Evolutionary conservation across 257 asterid genomes (phyloP).

Genomic region (Datura wrightii): DNA sequence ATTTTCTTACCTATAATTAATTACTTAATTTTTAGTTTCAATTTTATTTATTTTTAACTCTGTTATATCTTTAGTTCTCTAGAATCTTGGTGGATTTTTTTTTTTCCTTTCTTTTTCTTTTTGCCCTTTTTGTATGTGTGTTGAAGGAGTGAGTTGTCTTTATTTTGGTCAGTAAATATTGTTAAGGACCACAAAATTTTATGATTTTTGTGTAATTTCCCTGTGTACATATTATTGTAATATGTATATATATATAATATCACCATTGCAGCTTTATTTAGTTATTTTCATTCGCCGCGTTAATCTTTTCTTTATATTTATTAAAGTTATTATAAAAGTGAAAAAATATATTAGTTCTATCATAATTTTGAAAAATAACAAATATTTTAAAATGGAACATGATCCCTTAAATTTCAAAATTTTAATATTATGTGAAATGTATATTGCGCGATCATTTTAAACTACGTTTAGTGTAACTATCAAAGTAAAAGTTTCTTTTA

Average conservation of each 20-base stretch:
- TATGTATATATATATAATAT: background rate
- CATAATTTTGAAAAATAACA: too few relatives aligned
- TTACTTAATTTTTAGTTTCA: background rate
- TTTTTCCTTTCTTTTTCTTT: background rate
- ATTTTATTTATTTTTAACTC: background rate
- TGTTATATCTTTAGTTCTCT: background rate
- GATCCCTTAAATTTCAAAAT: too few relatives aligned
- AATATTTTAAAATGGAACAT: too few relatives aligned
- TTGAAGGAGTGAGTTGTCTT: too few relatives aligned
- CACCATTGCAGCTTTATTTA: background rate
- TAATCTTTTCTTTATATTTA: too few relatives aligned
- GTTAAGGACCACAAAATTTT: constrained; percentile 4
- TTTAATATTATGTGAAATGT: too few relatives aligned
- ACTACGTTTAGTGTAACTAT: too few relatives aligned
- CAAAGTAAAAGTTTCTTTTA: too few relatives aligned
- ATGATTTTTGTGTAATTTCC: background rate
- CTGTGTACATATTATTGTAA: background rate
- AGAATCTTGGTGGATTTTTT: background rate
- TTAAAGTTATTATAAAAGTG: too few relatives aligned
- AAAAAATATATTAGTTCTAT: too few relatives aligned
- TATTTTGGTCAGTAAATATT: constrained; percentile 12
- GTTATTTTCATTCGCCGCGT: background rate
- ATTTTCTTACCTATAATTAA: background rate
- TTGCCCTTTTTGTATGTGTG: background rate
- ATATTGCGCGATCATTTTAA: too few relatives aligned